Conservation (phyloP, 1,284 basidiomycete species). For the Sanguinoderma infundibulare region DNA sequence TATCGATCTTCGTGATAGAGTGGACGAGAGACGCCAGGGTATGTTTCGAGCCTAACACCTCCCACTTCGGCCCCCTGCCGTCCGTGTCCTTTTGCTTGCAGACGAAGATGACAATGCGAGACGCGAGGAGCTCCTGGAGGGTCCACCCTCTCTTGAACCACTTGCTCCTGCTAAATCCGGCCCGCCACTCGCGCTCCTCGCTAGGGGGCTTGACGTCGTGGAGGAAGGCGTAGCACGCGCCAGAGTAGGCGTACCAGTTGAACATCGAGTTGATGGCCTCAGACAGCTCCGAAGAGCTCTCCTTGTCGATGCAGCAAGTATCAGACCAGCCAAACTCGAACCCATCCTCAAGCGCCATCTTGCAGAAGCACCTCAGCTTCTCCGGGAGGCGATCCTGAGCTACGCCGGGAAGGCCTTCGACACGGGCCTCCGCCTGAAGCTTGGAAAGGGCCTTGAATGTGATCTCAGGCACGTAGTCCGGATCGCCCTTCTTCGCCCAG, state of each 20-base stretch:
- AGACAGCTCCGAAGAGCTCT: conserved; percentile 18
- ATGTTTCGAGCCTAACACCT: conserved; percentile 8
- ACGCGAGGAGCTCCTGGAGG: conserved; percentile 13
- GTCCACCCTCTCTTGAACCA: conserved; percentile 14
- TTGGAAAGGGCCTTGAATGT: conserved; percentile 14
- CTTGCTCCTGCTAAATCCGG: background rate
- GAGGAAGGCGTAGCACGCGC: conserved; percentile 20
- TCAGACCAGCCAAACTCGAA: conserved; percentile 18
- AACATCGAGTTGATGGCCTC: conserved; percentile 24
- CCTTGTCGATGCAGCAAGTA: conserved; percentile 23
- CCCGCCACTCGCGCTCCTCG: background rate
- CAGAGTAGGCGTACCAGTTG: conserved; percentile 15
- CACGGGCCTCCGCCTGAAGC: no score
- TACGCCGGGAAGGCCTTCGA: no score
- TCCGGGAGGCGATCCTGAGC: no score
- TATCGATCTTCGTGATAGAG: conserved; percentile 1
- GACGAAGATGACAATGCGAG: conserved; percentile 2
- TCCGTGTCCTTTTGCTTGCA: no score
- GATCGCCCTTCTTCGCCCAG: conserved; percentile 1
- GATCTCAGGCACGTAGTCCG: conserved; percentile 5
- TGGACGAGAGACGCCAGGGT: background rate
- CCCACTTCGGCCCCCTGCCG: background rate
- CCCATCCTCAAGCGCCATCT: conserved; percentile 5
- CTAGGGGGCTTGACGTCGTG: conserved; percentile 8
- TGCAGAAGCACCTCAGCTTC: conserved; percentile 16